Evolutionary conservation across 2,329 filamentous ascomycete genomes (phyloP).

Genomic region (Aspergillus clavatus): DNA sequence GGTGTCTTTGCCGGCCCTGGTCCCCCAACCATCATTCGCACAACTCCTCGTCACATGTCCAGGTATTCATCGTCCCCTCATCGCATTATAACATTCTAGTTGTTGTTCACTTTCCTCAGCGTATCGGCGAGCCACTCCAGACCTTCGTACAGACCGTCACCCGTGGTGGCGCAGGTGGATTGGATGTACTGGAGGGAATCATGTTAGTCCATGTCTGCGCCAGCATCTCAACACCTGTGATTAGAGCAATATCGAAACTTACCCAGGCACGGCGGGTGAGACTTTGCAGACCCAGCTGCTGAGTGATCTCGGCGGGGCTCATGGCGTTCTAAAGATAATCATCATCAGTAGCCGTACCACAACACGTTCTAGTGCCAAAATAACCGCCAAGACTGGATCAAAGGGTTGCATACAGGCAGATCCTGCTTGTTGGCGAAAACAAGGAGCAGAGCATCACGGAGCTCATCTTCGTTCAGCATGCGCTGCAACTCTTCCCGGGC

Average conservation of each 20-base stretch:
- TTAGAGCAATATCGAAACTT: conserved; percentile 51
- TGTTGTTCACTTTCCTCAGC: conserved; percentile 64
- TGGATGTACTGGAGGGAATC: conserved; percentile 88
- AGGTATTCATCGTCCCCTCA: conserved; percentile 32
- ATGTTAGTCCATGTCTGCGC: conserved; percentile 20
- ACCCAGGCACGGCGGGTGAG: conserved; percentile 98
- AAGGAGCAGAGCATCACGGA: conserved; percentile 91
- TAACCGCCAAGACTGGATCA: not conserved
- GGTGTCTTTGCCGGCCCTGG: conserved; percentile 29
- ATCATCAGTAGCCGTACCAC: conserved; percentile 17
- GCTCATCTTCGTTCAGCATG: conserved; percentile 98
- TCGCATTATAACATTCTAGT: conserved; percentile 38
- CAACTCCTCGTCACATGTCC: conserved; percentile 35
- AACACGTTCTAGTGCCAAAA: too few species aligned
- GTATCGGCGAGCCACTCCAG: conserved; percentile 87
- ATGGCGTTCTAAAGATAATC: conserved; percentile 73
- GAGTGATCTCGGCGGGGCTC: conserved; percentile 99
- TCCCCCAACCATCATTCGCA: conserved; percentile 32
- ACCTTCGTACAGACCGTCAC: conserved; percentile 99
- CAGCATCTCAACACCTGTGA: not conserved
- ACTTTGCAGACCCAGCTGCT: conserved; percentile 99
- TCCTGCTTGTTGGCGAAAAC: conserved; percentile 99
- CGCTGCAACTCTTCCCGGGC: conserved; percentile 93
- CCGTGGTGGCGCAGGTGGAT: conserved; percentile 97
- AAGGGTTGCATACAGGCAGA: conserved; percentile 67